Evolutionary conservation across 2,329 filamentous ascomycete genomes (phyloP).

Genomic region (Cytospora schulzeri): DNA sequence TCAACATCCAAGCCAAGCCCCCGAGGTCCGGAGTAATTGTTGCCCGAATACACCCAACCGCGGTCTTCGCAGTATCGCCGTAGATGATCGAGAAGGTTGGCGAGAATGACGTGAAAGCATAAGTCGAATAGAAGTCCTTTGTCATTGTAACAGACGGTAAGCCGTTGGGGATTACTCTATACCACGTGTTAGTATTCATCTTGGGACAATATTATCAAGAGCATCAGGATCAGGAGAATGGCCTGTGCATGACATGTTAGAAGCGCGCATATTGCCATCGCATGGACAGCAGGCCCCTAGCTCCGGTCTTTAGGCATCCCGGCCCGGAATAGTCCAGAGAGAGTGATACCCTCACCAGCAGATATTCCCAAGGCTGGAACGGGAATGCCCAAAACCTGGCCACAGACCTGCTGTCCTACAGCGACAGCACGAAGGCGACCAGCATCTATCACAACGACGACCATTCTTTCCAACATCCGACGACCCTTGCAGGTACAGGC

Average conservation of each 20-base stretch:
- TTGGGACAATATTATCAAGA: neutral
- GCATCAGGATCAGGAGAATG: neutral
- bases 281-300: neutral
- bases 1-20: conserved; percentile 66
- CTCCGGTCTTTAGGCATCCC: neutral
- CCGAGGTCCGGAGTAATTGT: conserved; percentile 84
- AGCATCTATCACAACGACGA: neutral
- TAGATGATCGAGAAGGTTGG: conserved; percentile 74
- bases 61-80: conserved; percentile 64
- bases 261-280: neutral
- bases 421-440: conserved; percentile 1
- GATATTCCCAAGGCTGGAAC: conserved; percentile 23
- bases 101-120: conserved; percentile 81
- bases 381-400: neutral
- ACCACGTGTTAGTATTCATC: neutral
- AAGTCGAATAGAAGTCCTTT: conserved; percentile 77
- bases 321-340: neutral
- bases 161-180: conserved; percentile 38
- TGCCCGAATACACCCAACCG: conserved; percentile 80
- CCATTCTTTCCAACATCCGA: neutral
- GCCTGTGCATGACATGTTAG: neutral
- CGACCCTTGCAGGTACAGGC: neutral
- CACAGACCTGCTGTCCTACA: conserved; percentile 13
- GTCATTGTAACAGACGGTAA: conserved; percentile 75
- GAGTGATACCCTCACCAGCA: neutral